Evolutionary conservation across 495 filamentous ascomycete species (phyloP).

Genomic region (Cercophora scortea): DNA sequence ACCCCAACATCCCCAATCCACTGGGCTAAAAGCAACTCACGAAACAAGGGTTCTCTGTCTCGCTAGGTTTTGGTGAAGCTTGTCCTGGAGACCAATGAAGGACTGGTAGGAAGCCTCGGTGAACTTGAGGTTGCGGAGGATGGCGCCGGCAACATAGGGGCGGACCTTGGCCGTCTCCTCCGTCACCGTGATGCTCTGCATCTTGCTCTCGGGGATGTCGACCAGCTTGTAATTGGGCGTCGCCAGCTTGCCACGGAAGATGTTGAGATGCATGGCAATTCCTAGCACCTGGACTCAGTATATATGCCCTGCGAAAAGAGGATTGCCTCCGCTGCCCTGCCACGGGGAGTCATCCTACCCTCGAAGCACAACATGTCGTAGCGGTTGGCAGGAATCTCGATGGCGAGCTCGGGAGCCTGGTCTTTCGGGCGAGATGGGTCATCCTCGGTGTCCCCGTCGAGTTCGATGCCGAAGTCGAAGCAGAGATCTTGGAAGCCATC

Average conservation of each 20-base stretch:
- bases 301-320: not conserved
- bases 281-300: slow-evolving; percentile 23
- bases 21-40: slow-evolving; percentile 7
- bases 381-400: slow-evolving; percentile 97
- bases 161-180: slow-evolving; percentile 74
- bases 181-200: slow-evolving; percentile 71
- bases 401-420: slow-evolving; percentile 89
- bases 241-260: slow-evolving; percentile 70
- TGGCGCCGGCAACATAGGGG: slow-evolving; percentile 77
- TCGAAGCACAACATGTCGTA: slow-evolving; percentile 99
- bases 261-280: slow-evolving; percentile 88
- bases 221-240: slow-evolving; percentile 73
- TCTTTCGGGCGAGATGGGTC: slow-evolving; percentile 57
- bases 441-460: slow-evolving; percentile 90
- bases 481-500: slow-evolving; percentile 95
- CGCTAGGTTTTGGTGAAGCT: slow-evolving; percentile 94
- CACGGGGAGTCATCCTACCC: slow-evolving; percentile 25
- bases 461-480: slow-evolving; percentile 97
- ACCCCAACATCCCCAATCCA: no score
- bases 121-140: slow-evolving; percentile 86
- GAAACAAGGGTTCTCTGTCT: slow-evolving; percentile 86
- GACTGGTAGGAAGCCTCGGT: slow-evolving; percentile 85
- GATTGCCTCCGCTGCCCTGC: no score
- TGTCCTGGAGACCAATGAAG: slow-evolving; percentile 97
- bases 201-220: slow-evolving; percentile 60